Base-by-base conservation (phyloP, 495 filamentous ascomycete species). In the Penicillium taxi region DNA sequence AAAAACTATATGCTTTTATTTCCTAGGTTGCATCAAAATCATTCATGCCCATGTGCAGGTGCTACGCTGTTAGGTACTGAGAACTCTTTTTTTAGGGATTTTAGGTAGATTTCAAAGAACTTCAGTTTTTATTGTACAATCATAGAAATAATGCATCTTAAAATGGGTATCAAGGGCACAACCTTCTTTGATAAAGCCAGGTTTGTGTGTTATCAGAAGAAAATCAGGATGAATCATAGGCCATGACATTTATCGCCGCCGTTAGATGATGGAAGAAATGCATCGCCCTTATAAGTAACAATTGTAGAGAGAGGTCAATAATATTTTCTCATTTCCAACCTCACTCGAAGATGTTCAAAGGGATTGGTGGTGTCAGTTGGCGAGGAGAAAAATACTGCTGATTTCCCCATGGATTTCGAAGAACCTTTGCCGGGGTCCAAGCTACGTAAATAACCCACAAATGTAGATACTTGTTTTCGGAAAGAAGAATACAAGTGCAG, bases 381-480 rank as follows among this genome's bases (percentile, higher is more conserved):
- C n/a, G 56, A 50, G 14, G 52, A 41, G 28, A 59, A 56, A 8
- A 50, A 42, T 7, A 37, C 35, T 2, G 47, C 58, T 4, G 52
- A 50, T 14, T 55, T 55, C 5, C 37, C 50, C 40, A 53, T 45
- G 6, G 55, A 47, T 26, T 59, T 62, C 5, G 63, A 55, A 9
- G 56, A 52, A 8, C 55, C 60, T 45, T 66, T 74, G 5, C 70
- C 71, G 6, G 74, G 68, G 40, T 75, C 64, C 29, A 70, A 27
- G 9, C 48, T 31, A 20, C 66, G 58, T 28, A 70, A 17, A 42
- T 64, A 68, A 0, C 45, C 42, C 13, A 66, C 50, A 43, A 91
- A 88, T 0, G 83, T 73, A 13, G 73, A 72, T 0, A 82, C 67
- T 41, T 83, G 82, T 51, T 78, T 82, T 49, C 66, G 69, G 41